phyloP scores from a whole-genome alignment of 2,329 filamentous ascomycete species.

The Microdochium trichocladiopsis region DNA sequence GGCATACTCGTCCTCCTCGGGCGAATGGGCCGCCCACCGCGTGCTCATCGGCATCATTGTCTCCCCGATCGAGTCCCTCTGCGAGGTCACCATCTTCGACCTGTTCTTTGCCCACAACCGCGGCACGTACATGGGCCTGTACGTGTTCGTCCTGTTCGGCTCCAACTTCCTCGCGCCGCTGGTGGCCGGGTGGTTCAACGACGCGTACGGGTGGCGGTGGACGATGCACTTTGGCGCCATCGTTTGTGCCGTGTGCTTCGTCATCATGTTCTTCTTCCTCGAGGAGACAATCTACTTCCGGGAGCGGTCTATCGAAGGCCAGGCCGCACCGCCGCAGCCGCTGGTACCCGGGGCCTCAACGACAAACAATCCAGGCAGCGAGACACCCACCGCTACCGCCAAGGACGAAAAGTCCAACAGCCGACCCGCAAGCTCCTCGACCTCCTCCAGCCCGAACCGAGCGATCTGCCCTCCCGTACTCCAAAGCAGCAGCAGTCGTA shows the following conservation, averaged over 20 bases:
- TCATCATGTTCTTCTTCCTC: conserved; percentile 46
- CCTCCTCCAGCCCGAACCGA: not conserved
- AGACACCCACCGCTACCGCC: too few species aligned
- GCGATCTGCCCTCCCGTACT: conserved; percentile 1
- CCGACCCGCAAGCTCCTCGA: not conserved
- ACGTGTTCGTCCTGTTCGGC: conserved; percentile 29
- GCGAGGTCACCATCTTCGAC: conserved; percentile 36
- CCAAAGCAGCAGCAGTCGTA: conserved; percentile 12
- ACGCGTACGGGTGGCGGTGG: conserved; percentile 31
- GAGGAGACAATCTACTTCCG: conserved; percentile 51
- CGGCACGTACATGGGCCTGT: conserved; percentile 33
- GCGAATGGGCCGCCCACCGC: conserved; percentile 35
- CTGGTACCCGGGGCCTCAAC: conserved; percentile 2
- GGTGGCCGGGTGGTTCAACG: conserved; percentile 35
- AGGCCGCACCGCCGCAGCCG: conserved; percentile 6
- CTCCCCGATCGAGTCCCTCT: conserved; percentile 37
- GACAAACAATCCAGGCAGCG: not conserved
- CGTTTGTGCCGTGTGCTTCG: conserved; percentile 23
- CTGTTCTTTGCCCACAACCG: conserved; percentile 33
- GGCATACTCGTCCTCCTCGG: conserved; percentile 26
- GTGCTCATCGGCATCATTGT: conserved; percentile 35
- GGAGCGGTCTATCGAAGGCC: conserved; percentile 19
- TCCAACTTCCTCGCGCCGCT: conserved; percentile 36
- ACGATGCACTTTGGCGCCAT: conserved; percentile 35
- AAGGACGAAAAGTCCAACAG: conserved; percentile 1